Percentiles rank a stretch among this genome's conserved stretches.
Evolutionary conservation across 2,329 filamentous ascomycete species (phyloP).

Genomic region (Colletotrichum ledebouriae): DNA sequence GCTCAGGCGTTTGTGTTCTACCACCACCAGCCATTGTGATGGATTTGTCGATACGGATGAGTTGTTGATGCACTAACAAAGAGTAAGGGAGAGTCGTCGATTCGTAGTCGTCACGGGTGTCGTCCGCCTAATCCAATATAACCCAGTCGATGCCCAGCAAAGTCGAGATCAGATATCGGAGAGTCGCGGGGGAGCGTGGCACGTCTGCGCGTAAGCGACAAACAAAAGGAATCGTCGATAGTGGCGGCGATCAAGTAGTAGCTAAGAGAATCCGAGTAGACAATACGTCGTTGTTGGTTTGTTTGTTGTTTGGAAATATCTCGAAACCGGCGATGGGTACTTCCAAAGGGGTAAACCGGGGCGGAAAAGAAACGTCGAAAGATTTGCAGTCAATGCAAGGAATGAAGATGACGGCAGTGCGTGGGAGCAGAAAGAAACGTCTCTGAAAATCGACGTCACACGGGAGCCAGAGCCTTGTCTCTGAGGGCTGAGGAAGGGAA

Average conservation of each 20-base stretch:
- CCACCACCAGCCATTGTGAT: constrained; percentile 35
- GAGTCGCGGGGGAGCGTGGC: neutral
- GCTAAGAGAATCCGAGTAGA: neutral
- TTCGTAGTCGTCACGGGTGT: neutral
- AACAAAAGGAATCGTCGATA: neutral
- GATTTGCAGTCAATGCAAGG: constrained; percentile 36
- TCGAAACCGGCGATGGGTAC: constrained; percentile 35
- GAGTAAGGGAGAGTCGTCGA: neutral
- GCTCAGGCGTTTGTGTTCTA: constrained; percentile 45
- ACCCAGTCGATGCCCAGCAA: constrained; percentile 15
- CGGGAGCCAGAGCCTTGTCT: neutral
- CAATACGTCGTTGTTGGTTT: constrained; percentile 1
- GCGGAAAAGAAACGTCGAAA: constrained; percentile 14
- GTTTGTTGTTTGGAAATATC: constrained; percentile 17
- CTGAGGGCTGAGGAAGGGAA: constrained; percentile 24
- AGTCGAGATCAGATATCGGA: neutral
- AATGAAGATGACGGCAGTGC: constrained; percentile 11
- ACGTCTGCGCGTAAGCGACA: neutral
- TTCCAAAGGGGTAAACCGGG: constrained; percentile 10
- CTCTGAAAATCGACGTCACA: constrained; percentile 8
- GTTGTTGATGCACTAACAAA: neutral
- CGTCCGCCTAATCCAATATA: constrained; percentile 6
- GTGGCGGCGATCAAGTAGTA: too few relatives aligned
- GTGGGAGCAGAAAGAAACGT: constrained; percentile 6
- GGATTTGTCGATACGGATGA: neutral